phyloP scores from a whole-genome alignment of 306 rosid species.

The Mimosa bimucronata region DNA sequence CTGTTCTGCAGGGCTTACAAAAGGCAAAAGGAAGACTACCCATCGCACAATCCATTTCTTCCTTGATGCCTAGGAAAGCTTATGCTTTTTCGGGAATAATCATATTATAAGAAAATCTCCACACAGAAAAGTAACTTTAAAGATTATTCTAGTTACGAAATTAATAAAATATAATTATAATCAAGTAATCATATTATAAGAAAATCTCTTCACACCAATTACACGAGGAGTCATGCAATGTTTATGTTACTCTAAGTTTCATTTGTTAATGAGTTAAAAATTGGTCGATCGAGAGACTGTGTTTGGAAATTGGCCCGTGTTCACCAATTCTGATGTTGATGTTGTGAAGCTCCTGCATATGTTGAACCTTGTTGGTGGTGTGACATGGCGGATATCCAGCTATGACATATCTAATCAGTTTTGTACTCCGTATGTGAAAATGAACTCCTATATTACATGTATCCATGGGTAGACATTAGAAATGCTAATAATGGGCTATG shows the following conservation, averaged over 20 bases:
- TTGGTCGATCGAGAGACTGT: too few species aligned
- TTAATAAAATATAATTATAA: background rate
- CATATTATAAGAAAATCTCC: too few species aligned
- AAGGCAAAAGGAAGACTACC: slow-evolving; percentile 67
- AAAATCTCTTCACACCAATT: background rate
- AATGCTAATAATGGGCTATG: too few species aligned
- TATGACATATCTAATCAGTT: too few species aligned
- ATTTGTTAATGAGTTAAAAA: background rate
- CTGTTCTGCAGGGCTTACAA: slow-evolving; percentile 64
- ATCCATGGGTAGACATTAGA: too few species aligned
- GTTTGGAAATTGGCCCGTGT: too few species aligned
- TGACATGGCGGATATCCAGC: too few species aligned
- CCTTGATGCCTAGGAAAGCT: slow-evolving; percentile 49
- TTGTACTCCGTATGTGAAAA: too few species aligned
- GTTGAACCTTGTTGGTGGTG: too few species aligned
- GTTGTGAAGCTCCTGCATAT: too few species aligned
- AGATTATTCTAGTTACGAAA: background rate
- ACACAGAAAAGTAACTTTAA: background rate
- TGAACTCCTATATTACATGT: too few species aligned
- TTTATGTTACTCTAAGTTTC: background rate
- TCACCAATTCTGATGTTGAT: too few species aligned
- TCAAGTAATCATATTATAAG: background rate
- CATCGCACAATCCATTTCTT: slow-evolving; percentile 88
- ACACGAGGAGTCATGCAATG: background rate
- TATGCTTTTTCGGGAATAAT: background rate